These are phyloP conservation scores for Colletotrichum theobromicola DNA, from an alignment of 2,329 filamentous ascomycete species.

Conservation along the genomic window DNA sequence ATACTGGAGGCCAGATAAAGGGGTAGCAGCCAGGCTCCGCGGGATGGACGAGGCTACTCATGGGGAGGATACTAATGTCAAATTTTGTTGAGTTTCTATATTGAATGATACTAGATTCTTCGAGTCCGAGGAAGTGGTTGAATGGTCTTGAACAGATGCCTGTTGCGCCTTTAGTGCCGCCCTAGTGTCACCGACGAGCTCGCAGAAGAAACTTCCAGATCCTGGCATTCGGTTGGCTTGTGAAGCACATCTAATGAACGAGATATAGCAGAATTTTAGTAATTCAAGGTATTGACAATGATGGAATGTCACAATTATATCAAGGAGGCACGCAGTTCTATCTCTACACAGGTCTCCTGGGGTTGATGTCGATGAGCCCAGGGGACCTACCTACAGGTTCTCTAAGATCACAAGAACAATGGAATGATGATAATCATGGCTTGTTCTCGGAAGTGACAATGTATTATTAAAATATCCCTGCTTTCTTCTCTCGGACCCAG, in stretches of 20 bases:
- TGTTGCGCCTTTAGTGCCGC: not conserved
- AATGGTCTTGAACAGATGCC: not conserved
- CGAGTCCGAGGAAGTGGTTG: not conserved
- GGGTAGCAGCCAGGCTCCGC: rapidly evolving
- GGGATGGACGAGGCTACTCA: not conserved
- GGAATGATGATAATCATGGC: not conserved
- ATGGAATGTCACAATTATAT: not conserved
- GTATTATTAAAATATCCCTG: not conserved
- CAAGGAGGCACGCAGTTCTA: not conserved
- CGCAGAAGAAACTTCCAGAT: not conserved
- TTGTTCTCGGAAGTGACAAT: not conserved
- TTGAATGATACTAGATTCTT: not conserved
- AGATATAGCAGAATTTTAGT: not conserved
- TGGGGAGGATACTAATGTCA: rapidly evolving
- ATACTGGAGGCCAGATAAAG: not conserved
- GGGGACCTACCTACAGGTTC: not conserved
- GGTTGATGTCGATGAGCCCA: not conserved
- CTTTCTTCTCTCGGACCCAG: not conserved
- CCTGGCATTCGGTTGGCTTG: not conserved
- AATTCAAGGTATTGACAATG: not conserved
- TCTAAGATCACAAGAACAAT: not conserved
- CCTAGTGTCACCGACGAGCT: not conserved
- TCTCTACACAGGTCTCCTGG: not conserved
- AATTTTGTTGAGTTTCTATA: not conserved
- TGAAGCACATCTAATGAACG: rapidly evolving